Conservation (phyloP, 805 yeast species). For the Komagataella pseudopastoris region DNA sequence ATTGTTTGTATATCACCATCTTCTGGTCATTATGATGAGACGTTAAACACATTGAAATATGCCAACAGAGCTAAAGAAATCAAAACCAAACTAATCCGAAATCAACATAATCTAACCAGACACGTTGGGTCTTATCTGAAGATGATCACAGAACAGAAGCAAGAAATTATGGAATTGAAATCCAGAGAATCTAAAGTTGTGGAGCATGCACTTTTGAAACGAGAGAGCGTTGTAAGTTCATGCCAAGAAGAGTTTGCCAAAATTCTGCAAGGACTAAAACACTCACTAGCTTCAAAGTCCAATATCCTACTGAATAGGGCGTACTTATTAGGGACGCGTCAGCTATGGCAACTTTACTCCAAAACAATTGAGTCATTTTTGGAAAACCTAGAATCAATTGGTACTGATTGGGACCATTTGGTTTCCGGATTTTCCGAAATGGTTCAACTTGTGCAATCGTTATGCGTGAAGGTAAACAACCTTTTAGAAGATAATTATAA, state of each 20-base stretch:
- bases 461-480: constrained; percentile 19
- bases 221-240: constrained; percentile 13
- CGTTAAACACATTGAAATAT: constrained; percentile 79
- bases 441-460: constrained; percentile 13
- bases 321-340: constrained; percentile 7
- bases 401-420: constrained; percentile 7
- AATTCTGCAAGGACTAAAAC: constrained; percentile 3
- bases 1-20: constrained; percentile 89
- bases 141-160: constrained; percentile 72
- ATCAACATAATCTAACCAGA: constrained; percentile 61
- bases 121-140: constrained; percentile 78
- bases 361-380: constrained; percentile 21
- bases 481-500: constrained; percentile 41
- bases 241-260: constrained; percentile 23
- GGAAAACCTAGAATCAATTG: constrained; percentile 8
- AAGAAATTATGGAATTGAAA: constrained; percentile 58
- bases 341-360: constrained; percentile 22
- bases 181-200: constrained; percentile 33
- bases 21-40: constrained; percentile 81
- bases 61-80: constrained; percentile 89
- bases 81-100: constrained; percentile 64
- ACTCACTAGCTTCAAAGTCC: not conserved
- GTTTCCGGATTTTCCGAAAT: constrained; percentile 10
- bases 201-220: constrained; percentile 17
- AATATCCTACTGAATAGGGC: not conserved